These are phyloP conservation scores for Amesomyces nigricolor DNA, from an alignment of 2,329 filamentous ascomycete genomes.

Conservation along the genomic window DNA sequence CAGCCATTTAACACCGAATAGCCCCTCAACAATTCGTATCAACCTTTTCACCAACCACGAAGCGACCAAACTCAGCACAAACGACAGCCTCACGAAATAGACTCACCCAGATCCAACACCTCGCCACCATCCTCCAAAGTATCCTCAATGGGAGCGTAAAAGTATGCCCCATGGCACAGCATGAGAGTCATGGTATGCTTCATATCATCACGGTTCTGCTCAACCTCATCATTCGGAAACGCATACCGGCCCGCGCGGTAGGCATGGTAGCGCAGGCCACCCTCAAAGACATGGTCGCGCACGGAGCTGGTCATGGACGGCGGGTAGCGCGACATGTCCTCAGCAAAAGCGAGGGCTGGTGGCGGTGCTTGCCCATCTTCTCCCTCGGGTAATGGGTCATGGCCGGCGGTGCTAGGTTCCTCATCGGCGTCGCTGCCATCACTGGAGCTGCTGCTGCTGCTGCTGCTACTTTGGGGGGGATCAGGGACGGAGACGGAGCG, in stretches of 20 bases:
- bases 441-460: background rate
- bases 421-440: background rate
- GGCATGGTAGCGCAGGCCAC: constrained; percentile 34
- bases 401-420: background rate
- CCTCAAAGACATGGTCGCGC: constrained; percentile 31
- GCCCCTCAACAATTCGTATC: too few species aligned
- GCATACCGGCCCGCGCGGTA: constrained; percentile 33
- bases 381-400: background rate
- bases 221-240: constrained; percentile 37
- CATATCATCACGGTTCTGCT: constrained; percentile 39
- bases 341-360: constrained; percentile 15
- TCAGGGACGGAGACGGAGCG: background rate
- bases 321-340: constrained; percentile 26
- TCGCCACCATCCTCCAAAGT: constrained; percentile 35
- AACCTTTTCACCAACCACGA: background rate
- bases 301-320: constrained; percentile 29
- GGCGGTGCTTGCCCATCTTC: background rate
- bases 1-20: too few species aligned
- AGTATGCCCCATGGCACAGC: constrained; percentile 35
- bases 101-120: constrained; percentile 44
- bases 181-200: constrained; percentile 36
- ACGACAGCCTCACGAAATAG: background rate
- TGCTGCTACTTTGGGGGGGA: background rate
- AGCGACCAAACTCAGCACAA: background rate
- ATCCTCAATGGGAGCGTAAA: constrained; percentile 40